Conservation (phyloP, 169 alveolate genomes). For the Amoebophrya sp. region DNA sequence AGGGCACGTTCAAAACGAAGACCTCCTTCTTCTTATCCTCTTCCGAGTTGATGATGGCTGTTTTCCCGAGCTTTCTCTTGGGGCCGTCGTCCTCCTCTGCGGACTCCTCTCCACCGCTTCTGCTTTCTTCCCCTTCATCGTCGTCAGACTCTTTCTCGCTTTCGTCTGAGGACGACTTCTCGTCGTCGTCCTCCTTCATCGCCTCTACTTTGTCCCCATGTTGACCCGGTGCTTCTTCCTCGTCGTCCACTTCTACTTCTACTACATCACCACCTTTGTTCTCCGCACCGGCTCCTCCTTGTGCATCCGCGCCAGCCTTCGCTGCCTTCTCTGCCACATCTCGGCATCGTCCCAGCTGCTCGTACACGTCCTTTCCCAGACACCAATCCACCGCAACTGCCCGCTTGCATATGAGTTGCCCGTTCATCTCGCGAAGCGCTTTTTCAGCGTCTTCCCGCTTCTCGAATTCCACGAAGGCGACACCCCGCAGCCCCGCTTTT, state of each 20-base stretch:
- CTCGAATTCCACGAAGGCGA: background rate
- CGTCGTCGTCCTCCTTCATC: no score
- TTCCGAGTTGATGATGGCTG: background rate
- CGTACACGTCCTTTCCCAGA: background rate
- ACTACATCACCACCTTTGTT: background rate
- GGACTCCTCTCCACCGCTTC: background rate
- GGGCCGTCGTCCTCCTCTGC: background rate
- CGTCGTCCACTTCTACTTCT: background rate
- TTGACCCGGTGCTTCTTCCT: background rate
- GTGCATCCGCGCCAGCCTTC: background rate
- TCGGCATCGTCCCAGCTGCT: background rate
- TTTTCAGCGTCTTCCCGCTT: background rate
- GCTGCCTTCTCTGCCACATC: background rate
- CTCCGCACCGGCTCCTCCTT: background rate
- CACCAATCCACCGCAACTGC: background rate
- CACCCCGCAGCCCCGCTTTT: background rate
- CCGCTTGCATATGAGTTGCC: background rate
- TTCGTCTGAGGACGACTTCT: no score
- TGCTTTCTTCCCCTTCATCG: background rate
- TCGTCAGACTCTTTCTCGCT: no score
- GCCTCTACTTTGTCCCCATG: no score
- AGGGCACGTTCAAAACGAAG: background rate
- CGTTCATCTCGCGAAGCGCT: background rate
- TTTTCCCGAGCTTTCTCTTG: background rate
- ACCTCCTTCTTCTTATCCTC: background rate